Base-by-base conservation (phyloP, 495 filamentous ascomycete species). In the Pyronema domesticum region DNA sequence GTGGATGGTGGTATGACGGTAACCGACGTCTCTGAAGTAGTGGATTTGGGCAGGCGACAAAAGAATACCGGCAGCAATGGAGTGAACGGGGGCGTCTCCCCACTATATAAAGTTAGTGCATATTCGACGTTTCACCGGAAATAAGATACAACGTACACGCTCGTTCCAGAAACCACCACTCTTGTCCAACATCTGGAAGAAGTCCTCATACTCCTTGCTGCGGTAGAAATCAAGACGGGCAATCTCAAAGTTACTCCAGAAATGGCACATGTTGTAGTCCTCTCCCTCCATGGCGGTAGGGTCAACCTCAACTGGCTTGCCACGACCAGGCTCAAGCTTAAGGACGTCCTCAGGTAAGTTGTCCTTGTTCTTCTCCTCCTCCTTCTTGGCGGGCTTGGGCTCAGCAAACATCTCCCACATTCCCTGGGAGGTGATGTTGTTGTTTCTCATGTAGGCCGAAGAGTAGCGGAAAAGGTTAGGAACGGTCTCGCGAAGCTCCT, bases 231-330 rank as follows among this genome's bases (percentile, higher is more conserved):
- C 82, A 51, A 99, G 74, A 52, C 81, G 79, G 15, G 91, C 91
- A 70, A 99, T 99, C 70, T 99, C 91, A 55, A 99, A 99, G 67
- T 99, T 99, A 73, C 86, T 94, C 91, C 91, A 99, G 75, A 96
- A 99, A 74, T 99, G 91, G 70, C 91, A 99, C 91, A 99, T 99
- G 73, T 99, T 99, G 73, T 99, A 99, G 58, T 77, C 83, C 64
- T 99, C 91, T 55, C 86, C 85, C 65, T 95, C 93, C 91, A 99
- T 99, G 14, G 82, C 80, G 64, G 96, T 93, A 0, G 80, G 78
- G 65, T 96, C 86, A 44, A 95, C 80, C 46, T 94, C 85, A 37
- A 83, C 80, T 13, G 86, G 67, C 30, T 75, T 76, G 54, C 78
- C 80, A 51, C 78, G 76, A 44, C 80, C 81, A 9, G 86, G 82